These are phyloP conservation scores for Boletus holoroseus DNA, from an alignment of 1,284 basidiomycete species.

Conservation along the genomic window DNA sequence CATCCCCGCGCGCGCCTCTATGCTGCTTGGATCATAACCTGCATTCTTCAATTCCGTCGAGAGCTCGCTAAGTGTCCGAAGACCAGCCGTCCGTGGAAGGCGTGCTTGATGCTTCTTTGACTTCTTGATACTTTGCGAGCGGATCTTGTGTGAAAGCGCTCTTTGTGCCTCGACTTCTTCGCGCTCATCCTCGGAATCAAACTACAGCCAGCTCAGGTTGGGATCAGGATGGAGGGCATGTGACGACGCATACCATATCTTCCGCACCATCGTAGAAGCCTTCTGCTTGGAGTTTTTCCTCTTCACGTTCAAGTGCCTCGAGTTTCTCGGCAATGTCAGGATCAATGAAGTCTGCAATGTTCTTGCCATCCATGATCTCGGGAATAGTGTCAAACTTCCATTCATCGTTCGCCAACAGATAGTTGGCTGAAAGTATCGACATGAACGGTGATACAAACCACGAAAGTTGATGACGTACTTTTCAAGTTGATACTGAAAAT, in stretches of 20 bases:
- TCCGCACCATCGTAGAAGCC: conserved; percentile 93
- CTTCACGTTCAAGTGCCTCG: conserved; percentile 95
- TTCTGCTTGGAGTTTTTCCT: conserved; percentile 88
- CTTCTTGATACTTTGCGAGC: conserved; percentile 80
- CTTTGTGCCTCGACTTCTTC: conserved; percentile 66
- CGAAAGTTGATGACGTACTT: conserved; percentile 45
- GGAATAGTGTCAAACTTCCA: conserved; percentile 98
- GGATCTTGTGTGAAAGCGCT: conserved; percentile 68
- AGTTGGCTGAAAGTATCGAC: conserved; percentile 60
- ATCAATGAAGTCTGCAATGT: conserved; percentile 98
- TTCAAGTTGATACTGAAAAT: conserved; percentile 87
- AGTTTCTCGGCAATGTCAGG: conserved; percentile 97
- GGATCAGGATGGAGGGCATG: background rate
- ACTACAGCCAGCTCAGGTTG: conserved; percentile 39
- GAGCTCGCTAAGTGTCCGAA: conserved; percentile 86
- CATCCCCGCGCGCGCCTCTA: conserved; percentile 83
- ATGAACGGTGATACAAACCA: background rate
- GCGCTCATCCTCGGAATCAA: conserved; percentile 90
- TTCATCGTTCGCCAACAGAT: conserved; percentile 82
- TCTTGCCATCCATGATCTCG: conserved; percentile 98
- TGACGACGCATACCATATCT: conserved; percentile 57
- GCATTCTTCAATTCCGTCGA: conserved; percentile 76
- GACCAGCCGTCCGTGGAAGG: conserved; percentile 81
- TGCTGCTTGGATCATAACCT: conserved; percentile 83
- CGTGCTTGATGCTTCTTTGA: conserved; percentile 80